Percentiles rank a stretch among this genome's conserved stretches.
phyloP scores from a whole-genome alignment of 176 grass and related monocot genomes.

The Luzula sylvatica region DNA sequence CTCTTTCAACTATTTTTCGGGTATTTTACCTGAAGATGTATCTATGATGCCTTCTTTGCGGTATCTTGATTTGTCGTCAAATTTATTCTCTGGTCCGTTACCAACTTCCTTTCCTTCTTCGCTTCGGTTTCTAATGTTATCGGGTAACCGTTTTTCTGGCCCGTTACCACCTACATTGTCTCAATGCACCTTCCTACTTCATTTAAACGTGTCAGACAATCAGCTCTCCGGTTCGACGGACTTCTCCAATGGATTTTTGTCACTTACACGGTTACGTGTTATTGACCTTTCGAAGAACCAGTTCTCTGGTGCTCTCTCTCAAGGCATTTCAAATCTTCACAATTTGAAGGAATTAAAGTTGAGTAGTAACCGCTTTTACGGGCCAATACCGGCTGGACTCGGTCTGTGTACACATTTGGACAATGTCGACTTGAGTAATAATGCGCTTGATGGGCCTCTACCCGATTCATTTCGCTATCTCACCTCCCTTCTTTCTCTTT shows the following conservation, averaged over 20 bases:
- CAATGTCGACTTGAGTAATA: slow-evolving; percentile 50
- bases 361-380: slow-evolving; percentile 53
- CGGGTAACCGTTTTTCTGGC: slow-evolving; percentile 61
- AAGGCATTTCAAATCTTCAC: slow-evolving; percentile 41
- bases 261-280: slow-evolving; percentile 41
- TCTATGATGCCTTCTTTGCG: slow-evolving; percentile 29
- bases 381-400: slow-evolving; percentile 33
- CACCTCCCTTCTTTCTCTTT: slow-evolving; percentile 44
- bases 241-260: slow-evolving; percentile 34
- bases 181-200: slow-evolving; percentile 42
- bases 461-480: slow-evolving; percentile 45
- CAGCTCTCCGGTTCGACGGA: slow-evolving; percentile 49
- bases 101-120: slow-evolving; percentile 29
- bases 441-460: slow-evolving; percentile 48
- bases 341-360: slow-evolving; percentile 61
- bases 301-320: slow-evolving; percentile 34
- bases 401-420: slow-evolving; percentile 59
- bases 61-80: slow-evolving; percentile 60
- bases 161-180: slow-evolving; percentile 33
- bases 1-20: slow-evolving; percentile 65
- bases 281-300: slow-evolving; percentile 61
- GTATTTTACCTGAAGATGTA: slow-evolving; percentile 58
- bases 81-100: slow-evolving; percentile 58
- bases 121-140: slow-evolving; percentile 54
- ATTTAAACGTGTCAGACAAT: slow-evolving; percentile 70